Base-by-base conservation (phyloP, 495 filamentous ascomycete genomes). In the Daldinia concentrica region DNA sequence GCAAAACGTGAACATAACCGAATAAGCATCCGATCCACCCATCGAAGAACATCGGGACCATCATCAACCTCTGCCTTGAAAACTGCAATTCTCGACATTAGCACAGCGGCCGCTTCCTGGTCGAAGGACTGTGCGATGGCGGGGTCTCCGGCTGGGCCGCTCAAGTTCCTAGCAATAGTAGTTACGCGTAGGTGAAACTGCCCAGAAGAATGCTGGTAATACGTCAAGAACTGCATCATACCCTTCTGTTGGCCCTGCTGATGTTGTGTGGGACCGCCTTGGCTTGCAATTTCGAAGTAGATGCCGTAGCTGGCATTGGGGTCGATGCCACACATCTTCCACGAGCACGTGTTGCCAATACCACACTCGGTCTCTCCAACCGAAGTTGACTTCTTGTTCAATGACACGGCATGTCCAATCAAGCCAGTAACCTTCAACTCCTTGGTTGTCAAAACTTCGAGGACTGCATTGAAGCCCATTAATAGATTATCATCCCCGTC, bases 11-110 rank as follows among this genome's bases (percentile, higher is more conserved):
- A 95, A 84, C 96, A 99, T 9, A 99, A 84, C 58, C 96, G 85
- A 79, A 99, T 99, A 63, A 99, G 89, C 96, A 99, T 99, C 41
- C 96, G 87, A 78, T 99, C 96, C 17, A 99, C 96, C 96, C 96
- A 99, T 76, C 96, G 88, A 41, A 99, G 87, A 9, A 99, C 95
- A 81, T 99, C 96, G n/a, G 96, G 96, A 0, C 96, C 96, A 77
- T 99, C 96, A 72, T 99, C 96, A 51, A 98, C 94, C 77, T 99
- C 96, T 3, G 96, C 95, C 85, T 98, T 98, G 85, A 97, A 99
- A 45, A 98, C 96, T 6, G 95, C 96, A 75, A 98, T 98, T 71
- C 96, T 88, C 14, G 94, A 95, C 96, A 99, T 99, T 17, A 99
- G 88, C 9, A 98, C 96, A 4, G 96, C 96, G 7, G 96, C 94